Conservation (phyloP, 441 rosid genomes). For the Adansonia madagascariensis region DNA sequence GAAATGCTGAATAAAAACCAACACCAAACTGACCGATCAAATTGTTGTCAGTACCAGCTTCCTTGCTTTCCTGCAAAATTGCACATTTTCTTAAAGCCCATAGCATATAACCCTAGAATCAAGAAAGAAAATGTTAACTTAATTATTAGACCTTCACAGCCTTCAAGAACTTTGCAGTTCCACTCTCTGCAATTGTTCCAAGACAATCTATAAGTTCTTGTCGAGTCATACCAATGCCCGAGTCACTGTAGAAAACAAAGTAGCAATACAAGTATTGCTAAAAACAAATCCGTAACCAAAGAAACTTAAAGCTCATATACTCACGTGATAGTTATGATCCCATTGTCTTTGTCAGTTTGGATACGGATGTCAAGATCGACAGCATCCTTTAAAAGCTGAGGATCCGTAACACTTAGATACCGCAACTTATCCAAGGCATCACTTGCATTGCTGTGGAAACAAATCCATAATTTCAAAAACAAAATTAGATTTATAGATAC, state of each 20-base stretch:
- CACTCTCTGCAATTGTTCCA: conserved; percentile 96
- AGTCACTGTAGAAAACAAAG: conserved; percentile 59
- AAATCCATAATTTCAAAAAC: conserved; percentile 12
- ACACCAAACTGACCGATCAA: conserved; percentile 98
- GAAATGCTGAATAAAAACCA: conserved; percentile 93
- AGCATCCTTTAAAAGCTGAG: conserved; percentile 70
- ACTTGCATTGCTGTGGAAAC: conserved; percentile 78
- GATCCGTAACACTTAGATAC: conserved; percentile 78
- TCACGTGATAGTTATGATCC: conserved; percentile 72
- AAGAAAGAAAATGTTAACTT: not conserved
- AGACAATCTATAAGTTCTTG: conserved; percentile 92
- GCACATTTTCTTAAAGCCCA: conserved; percentile 31
- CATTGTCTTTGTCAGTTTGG: conserved; percentile 81
- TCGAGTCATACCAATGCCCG: conserved; percentile 93
- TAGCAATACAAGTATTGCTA: conserved; percentile 15
- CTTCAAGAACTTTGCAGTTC: conserved; percentile 91
- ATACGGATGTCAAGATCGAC: conserved; percentile 85
- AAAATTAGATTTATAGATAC: not conserved
- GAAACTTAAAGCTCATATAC: conserved; percentile 25
- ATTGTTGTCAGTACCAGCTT: conserved; percentile 75
- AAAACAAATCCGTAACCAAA: conserved; percentile 14
- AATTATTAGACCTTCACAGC: conserved; percentile 68
- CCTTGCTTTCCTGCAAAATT: conserved; percentile 77
- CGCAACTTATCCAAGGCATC: conserved; percentile 95
- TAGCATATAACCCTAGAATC: not conserved